phyloP scores from a whole-genome alignment of 495 filamentous ascomycete genomes.

The Neurospora sp. region DNA sequence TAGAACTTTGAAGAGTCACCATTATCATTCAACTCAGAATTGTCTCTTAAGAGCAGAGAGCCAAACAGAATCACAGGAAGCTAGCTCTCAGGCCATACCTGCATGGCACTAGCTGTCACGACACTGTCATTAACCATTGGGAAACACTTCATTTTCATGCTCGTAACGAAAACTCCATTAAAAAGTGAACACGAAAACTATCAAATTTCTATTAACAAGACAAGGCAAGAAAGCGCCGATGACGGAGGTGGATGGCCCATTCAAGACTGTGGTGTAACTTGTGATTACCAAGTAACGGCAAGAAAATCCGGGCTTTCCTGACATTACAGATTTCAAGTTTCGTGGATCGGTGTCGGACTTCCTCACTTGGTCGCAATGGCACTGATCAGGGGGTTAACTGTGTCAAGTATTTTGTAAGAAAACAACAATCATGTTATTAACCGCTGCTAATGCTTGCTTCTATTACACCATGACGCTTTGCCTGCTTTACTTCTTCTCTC shows the following conservation, averaged over 20 bases:
- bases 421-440: neutral
- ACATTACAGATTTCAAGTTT: neutral
- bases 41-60: neutral
- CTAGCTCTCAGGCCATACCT: neutral
- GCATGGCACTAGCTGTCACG: neutral
- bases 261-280: neutral
- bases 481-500: neutral
- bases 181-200: no score
- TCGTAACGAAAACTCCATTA: no score
- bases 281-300: neutral
- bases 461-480: neutral
- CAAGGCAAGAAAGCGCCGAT: neutral
- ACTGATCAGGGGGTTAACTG: no score
- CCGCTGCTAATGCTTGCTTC: slow-evolving; percentile 5
- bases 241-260: neutral
- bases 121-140: neutral
- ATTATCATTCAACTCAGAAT: no score
- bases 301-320: neutral
- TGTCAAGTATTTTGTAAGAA: neutral
- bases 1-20: neutral
- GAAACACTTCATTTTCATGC: no score
- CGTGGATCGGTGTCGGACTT: neutral
- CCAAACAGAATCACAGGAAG: neutral
- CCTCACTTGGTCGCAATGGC: no score
- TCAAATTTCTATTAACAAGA: neutral